Conservation (phyloP, 106 monocot genomes). For the Phalaenopsis equestris region DNA sequence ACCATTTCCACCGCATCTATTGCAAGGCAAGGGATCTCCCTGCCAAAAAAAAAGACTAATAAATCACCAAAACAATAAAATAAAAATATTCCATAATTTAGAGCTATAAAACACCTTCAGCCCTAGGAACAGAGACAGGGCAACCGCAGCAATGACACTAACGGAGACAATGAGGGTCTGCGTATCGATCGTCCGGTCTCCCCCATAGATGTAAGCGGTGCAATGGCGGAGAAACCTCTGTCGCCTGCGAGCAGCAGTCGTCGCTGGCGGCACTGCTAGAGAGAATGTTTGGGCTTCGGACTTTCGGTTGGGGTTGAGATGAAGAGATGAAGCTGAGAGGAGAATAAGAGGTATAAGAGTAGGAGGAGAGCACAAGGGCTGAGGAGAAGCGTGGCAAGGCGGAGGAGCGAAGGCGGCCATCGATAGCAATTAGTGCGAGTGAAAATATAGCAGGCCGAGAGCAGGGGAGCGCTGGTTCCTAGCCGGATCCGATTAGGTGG, state of each 20-base stretch:
- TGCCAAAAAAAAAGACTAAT: conserved; percentile 12
- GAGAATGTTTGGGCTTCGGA: background rate
- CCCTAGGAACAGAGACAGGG: conserved; percentile 58
- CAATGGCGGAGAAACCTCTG: conserved; percentile 5
- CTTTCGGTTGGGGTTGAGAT: background rate
- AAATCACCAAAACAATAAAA: background rate
- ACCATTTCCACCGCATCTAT: conserved; percentile 70
- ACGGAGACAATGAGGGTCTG: conserved; percentile 58
- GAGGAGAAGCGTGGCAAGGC: background rate
- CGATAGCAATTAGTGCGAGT: background rate
- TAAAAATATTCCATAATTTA: background rate
- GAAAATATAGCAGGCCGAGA: background rate
- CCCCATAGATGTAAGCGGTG: conserved; percentile 19
- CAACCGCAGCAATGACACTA: conserved; percentile 50
- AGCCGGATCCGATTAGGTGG: background rate
- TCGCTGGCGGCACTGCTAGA: conserved; percentile 4
- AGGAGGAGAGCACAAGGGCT: background rate
- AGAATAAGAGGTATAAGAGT: conserved; percentile 1
- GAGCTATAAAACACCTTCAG: conserved; percentile 34
- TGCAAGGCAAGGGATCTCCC: conserved; percentile 71
- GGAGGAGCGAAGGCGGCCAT: conserved; percentile 4
- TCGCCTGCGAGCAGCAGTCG: background rate
- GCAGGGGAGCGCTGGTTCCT: background rate
- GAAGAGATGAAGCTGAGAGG: conserved; percentile 10
- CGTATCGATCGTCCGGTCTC: conserved; percentile 41